Conservation (phyloP, 371 early-diverging fungal species). For the Choanephora cucurbitarum region DNA sequence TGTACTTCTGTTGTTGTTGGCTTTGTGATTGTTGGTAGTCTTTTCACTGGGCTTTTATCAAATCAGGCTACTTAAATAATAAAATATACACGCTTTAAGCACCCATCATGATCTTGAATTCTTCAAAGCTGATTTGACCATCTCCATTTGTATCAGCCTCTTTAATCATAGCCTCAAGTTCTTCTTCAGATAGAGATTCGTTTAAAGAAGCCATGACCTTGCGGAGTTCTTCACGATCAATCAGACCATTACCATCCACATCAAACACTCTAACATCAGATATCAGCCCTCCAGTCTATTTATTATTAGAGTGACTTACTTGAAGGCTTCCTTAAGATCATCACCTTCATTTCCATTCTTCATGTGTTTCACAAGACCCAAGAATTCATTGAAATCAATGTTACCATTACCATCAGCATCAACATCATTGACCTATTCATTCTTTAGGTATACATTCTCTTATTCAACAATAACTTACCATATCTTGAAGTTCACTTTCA, state of each 20-base stretch:
- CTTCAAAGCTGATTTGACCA: constrained; percentile 48
- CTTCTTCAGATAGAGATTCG: constrained; percentile 60
- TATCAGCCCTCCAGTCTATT: too few relatives aligned
- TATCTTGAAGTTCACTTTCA: constrained; percentile 76
- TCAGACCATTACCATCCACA: constrained; percentile 73
- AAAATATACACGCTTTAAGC: constrained; percentile 32
- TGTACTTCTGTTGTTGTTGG: constrained; percentile 39
- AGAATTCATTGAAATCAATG: constrained; percentile 92
- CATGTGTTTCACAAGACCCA: constrained; percentile 82
- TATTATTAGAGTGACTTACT: too few relatives aligned
- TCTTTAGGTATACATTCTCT: not conserved
- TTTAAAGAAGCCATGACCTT: constrained; percentile 57
- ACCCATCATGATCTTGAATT: constrained; percentile 64
- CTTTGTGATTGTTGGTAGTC: constrained; percentile 49
- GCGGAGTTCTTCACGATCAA: constrained; percentile 66
- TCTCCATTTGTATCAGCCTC: constrained; percentile 55
- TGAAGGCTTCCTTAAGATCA: constrained; percentile 47
- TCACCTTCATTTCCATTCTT: constrained; percentile 44
- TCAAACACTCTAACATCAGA: constrained; percentile 75
- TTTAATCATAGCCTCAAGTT: constrained; percentile 69
- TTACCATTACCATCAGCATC: constrained; percentile 93
- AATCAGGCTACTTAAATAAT: too few relatives aligned
- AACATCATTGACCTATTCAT: constrained; percentile 78
- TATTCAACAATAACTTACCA: constrained; percentile 36
- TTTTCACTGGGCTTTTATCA: constrained; percentile 28